A percentile compares a stretch with the other conserved stretches of the same genome.
These are phyloP conservation scores for Nyctanthes arbortristis DNA, from an alignment of 257 asterid genomes.

Conservation along the genomic window DNA sequence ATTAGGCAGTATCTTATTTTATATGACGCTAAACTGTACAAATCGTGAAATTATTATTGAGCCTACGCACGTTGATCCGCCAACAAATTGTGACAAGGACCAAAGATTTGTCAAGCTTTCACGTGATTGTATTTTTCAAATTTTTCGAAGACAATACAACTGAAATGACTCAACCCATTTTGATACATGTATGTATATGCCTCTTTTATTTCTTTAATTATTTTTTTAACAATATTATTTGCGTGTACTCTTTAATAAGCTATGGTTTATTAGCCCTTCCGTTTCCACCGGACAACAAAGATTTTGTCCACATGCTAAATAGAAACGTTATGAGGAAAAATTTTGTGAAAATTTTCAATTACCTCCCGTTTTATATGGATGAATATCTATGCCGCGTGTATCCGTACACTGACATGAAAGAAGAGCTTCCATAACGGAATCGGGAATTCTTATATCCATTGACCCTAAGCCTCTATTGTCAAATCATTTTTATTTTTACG, in stretches of 20 bases:
- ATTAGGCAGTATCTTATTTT: background rate
- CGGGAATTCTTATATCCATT: too few species aligned
- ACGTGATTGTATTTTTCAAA: constrained; percentile 16
- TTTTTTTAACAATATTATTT: background rate
- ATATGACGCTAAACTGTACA: background rate
- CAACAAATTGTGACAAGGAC: constrained; percentile 34
- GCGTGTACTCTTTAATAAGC: background rate
- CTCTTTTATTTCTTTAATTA: background rate
- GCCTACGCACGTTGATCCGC: constrained; percentile 23
- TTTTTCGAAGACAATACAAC: constrained; percentile 12
- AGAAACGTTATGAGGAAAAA: too few species aligned
- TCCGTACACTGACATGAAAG: too few species aligned
- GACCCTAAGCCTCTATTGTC: too few species aligned
- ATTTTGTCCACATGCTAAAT: too few species aligned
- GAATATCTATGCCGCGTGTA: too few species aligned
- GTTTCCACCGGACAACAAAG: too few species aligned
- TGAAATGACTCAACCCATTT: constrained; percentile 18
- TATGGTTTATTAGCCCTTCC: too few species aligned
- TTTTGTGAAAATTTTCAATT: too few species aligned
- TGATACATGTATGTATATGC: background rate
- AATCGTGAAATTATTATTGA: background rate
- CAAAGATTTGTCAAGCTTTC: constrained; percentile 18
- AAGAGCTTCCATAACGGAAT: too few species aligned
- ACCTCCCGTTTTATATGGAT: too few species aligned
- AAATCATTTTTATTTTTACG: too few species aligned